Conservation (phyloP, 73 alveolate genomes). For the Paramecium sexaurelia region DNA sequence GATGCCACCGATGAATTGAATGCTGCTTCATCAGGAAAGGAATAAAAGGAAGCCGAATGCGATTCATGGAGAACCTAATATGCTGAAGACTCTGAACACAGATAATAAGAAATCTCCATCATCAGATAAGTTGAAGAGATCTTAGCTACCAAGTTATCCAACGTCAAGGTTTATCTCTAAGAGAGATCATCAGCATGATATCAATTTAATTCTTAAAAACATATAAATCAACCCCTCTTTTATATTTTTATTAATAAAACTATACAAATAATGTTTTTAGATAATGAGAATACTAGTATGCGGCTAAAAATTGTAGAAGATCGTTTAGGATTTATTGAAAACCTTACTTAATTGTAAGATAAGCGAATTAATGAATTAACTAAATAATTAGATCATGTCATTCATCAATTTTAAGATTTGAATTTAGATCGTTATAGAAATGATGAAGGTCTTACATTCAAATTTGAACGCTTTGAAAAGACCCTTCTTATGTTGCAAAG, state of each 20-base stretch:
- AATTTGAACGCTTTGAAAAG: not conserved
- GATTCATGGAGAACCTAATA: conserved; percentile 67
- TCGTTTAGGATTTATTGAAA: conserved; percentile 3
- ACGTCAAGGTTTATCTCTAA: conserved; percentile 57
- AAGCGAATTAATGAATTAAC: not conserved
- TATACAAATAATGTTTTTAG: not conserved
- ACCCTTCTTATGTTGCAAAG: not conserved
- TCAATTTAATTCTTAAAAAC: not conserved
- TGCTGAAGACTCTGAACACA: conserved; percentile 58
- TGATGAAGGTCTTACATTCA: not conserved
- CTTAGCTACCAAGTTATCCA: conserved; percentile 56
- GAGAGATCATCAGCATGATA: conserved; percentile 57
- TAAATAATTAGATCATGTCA: not conserved
- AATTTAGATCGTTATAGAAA: conserved; percentile 20
- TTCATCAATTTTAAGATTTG: conserved; percentile 25
- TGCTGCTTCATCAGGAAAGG: conserved; percentile 69
- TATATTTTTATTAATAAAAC: not conserved
- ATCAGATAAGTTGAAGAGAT: conserved; percentile 62
- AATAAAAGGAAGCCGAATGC: conserved; percentile 70
- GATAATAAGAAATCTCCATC: conserved; percentile 59
- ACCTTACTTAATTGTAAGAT: not conserved
- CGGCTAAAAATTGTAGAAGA: conserved; percentile 23
- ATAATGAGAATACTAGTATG: not conserved
- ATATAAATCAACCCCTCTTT: not conserved
- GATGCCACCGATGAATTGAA: conserved; percentile 65